Percentiles rank a stretch among this genome's conserved stretches.
phyloP scores from a whole-genome alignment of 2,329 filamentous ascomycete genomes.

The Sclerotinia subarctica region DNA sequence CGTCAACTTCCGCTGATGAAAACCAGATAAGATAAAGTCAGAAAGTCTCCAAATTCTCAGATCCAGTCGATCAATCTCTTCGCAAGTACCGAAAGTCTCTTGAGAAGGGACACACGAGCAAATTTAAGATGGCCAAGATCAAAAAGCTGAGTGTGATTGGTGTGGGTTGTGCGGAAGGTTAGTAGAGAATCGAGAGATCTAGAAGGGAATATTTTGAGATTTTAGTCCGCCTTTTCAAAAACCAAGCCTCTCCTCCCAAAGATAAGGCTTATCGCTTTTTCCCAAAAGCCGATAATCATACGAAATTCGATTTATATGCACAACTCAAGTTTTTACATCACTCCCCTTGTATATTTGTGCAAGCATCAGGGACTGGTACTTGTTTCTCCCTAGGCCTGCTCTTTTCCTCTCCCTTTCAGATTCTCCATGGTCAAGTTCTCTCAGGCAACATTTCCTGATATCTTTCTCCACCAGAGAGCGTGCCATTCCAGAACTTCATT shows the following conservation, averaged over 20 bases:
- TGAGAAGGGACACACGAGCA: slow-evolving; percentile 1
- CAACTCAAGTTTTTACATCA: not conserved
- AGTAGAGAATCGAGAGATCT: not conserved
- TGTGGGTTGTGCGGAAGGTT: not conserved
- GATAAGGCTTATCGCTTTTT: not conserved
- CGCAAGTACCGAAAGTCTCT: not conserved
- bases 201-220: not conserved
- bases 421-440: not conserved
- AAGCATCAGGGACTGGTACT: not conserved
- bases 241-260: not conserved
- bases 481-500: not conserved
- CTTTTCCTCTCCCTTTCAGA: not conserved
- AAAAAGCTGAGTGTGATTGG: not conserved
- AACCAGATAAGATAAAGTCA: not conserved
- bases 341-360: not conserved
- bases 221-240: slow-evolving; percentile 7
- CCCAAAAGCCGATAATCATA: not conserved
- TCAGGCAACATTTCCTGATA: not conserved
- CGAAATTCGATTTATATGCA: slow-evolving; percentile 8
- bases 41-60: not conserved
- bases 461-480: not conserved
- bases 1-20: not conserved
- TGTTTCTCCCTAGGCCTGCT: not conserved
- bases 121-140: not conserved
- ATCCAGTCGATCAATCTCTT: not conserved